phyloP scores from a whole-genome alignment of 2,329 filamentous ascomycete species.

The Fusarium sp. region DNA sequence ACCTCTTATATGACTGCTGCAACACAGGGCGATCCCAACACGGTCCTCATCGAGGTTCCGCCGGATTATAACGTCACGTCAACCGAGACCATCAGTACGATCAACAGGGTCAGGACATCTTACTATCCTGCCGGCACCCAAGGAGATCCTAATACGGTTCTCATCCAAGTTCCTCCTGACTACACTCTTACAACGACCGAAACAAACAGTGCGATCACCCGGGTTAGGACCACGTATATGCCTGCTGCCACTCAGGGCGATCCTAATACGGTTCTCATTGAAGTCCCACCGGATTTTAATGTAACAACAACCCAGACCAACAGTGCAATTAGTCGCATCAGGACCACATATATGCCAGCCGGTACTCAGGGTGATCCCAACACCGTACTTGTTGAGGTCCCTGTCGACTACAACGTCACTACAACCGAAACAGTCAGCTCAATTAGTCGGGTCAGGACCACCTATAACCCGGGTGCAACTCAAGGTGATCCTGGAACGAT shows the following conservation, averaged over 20 bases:
- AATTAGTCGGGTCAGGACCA: not conserved
- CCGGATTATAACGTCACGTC: not conserved
- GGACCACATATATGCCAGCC: conserved; percentile 9
- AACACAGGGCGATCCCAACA: not conserved
- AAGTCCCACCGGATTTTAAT: not conserved
- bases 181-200: conserved; percentile 13
- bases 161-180: conserved; percentile 13
- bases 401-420: conserved; percentile 2
- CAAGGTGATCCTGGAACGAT: conserved; percentile 7
- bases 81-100: not conserved
- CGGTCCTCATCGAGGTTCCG: not conserved
- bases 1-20: not conserved
- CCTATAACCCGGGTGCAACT: conserved; percentile 1
- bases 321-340: not conserved
- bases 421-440: not conserved
- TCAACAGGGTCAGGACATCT: conserved; percentile 1
- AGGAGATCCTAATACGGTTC: conserved; percentile 19
- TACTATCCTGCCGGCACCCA: not conserved
- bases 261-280: conserved; percentile 4
- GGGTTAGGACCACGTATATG: conserved; percentile 5
- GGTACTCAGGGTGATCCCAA: conserved; percentile 15
- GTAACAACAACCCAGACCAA: conserved; percentile 7
- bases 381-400: conserved; percentile 14
- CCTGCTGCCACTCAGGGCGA: conserved; percentile 8
- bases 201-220: not conserved